phyloP scores from a whole-genome alignment of 805 yeast genomes.

The Starmerella gropengiesseri region DNA sequence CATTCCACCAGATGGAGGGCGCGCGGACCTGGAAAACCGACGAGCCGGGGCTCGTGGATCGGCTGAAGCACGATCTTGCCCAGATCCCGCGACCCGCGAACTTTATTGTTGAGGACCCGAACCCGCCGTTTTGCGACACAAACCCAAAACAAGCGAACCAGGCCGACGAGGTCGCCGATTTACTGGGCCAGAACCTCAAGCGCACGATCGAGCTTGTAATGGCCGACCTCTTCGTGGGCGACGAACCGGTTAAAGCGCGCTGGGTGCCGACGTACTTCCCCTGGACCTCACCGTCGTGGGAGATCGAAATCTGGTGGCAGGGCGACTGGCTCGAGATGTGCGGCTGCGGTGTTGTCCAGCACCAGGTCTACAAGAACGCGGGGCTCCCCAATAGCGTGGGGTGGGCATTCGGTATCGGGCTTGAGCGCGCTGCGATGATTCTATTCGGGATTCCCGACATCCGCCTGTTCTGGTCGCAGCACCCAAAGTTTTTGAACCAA shows the following conservation, averaged over 20 bases:
- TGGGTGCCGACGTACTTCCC: slow-evolving; percentile 97
- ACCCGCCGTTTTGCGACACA: slow-evolving; percentile 38
- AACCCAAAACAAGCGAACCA: slow-evolving; percentile 79
- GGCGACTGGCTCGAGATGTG: slow-evolving; percentile 96
- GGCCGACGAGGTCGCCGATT: slow-evolving; percentile 54
- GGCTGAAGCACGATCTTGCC: slow-evolving; percentile 48
- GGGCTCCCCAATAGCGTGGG: slow-evolving; percentile 57
- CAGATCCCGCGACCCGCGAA: slow-evolving; percentile 49
- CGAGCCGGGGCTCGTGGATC: slow-evolving; percentile 34
- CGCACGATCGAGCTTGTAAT: slow-evolving; percentile 77
- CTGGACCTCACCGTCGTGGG: slow-evolving; percentile 98
- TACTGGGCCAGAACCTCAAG: slow-evolving; percentile 69
- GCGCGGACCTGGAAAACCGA: slow-evolving; percentile 70
- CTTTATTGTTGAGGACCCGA: slow-evolving; percentile 67
- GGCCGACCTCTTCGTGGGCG: slow-evolving; percentile 62
- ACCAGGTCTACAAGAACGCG: slow-evolving; percentile 63
- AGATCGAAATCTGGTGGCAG: slow-evolving; percentile 97
- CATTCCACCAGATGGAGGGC: slow-evolving; percentile 96
- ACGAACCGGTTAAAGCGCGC: slow-evolving; percentile 70
- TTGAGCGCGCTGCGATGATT: slow-evolving; percentile 92
- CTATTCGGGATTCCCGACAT: slow-evolving; percentile 93
- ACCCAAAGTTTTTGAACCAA: slow-evolving; percentile 65
- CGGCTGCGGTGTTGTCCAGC: slow-evolving; percentile 86
- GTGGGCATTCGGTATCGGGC: slow-evolving; percentile 97
- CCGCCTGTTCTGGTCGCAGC: slow-evolving; percentile 80